Evolutionary conservation across 2,329 filamentous ascomycete species (phyloP).

Genomic region (Monosporascus ibericus): DNA sequence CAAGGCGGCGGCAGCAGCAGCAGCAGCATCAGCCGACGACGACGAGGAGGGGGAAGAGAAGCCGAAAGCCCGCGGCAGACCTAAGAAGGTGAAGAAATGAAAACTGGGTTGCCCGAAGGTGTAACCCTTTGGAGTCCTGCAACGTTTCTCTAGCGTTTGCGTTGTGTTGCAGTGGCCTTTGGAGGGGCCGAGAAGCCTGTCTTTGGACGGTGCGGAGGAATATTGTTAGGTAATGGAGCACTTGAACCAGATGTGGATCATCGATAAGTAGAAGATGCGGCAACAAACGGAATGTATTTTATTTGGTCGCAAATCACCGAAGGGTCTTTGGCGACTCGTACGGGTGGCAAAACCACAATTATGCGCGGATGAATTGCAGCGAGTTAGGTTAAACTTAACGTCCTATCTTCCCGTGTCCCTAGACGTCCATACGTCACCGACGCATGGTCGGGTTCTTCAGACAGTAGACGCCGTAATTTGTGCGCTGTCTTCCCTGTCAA

Average conservation of each 20-base stretch:
- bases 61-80: constrained; percentile 41
- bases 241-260: background rate
- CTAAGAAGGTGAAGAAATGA: constrained; percentile 36
- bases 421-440: too few species aligned
- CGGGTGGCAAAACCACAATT: too few species aligned
- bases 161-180: background rate
- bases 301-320: too few species aligned
- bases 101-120: background rate
- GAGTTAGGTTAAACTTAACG: too few species aligned
- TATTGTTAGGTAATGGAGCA: background rate
- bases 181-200: background rate
- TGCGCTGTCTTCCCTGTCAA: too few species aligned
- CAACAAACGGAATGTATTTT: too few species aligned
- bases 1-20: constrained; percentile 19
- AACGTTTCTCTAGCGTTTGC: background rate
- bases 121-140: background rate
- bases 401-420: too few species aligned
- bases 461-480: too few species aligned
- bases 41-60: constrained; percentile 45
- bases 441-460: too few species aligned
- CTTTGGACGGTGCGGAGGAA: background rate
- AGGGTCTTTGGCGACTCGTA: too few species aligned
- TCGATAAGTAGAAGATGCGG: too few species aligned
- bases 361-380: too few species aligned
- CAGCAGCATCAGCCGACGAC: constrained; percentile 34